These are phyloP conservation scores for Microdochium bolleyi DNA, from an alignment of 2,329 filamentous ascomycete genomes.

Conservation along the genomic window DNA sequence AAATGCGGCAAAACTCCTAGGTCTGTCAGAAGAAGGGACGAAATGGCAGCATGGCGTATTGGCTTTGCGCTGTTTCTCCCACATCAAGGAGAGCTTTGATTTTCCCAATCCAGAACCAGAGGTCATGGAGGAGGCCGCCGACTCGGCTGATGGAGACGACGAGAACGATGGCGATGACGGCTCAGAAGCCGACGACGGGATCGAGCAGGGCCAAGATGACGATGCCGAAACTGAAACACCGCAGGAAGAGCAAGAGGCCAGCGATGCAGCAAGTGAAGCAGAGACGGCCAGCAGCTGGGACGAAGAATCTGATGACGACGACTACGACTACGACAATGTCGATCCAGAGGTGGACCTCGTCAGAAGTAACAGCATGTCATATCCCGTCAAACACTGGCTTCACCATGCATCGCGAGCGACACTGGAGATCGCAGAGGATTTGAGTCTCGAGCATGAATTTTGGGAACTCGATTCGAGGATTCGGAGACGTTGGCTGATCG, in stretches of 20 bases:
- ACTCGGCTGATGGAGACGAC: neutral
- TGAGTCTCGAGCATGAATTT: conserved; percentile 28
- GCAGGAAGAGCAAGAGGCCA: conserved; percentile 2
- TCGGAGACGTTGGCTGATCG: conserved; percentile 27
- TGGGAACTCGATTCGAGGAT: conserved; percentile 26
- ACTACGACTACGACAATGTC: conserved; percentile 10
- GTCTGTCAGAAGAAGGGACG: conserved; percentile 26
- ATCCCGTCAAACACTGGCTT: conserved; percentile 32
- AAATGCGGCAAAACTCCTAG: conserved; percentile 24
- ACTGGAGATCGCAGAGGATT: conserved; percentile 28
- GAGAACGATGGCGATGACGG: conserved; percentile 1
- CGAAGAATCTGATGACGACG: conserved; percentile 2
- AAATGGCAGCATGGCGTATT: conserved; percentile 33
- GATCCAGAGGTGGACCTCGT: conserved; percentile 19
- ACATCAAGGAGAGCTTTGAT: conserved; percentile 24
- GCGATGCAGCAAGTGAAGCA: conserved; percentile 1
- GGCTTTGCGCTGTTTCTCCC: conserved; percentile 26
- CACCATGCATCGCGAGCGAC: conserved; percentile 32
- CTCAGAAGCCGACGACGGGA: neutral
- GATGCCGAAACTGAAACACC: neutral
- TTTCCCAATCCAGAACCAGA: conserved; percentile 13
- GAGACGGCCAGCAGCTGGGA: conserved; percentile 1
- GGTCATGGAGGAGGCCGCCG: conserved; percentile 3
- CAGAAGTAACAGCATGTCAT: conserved; percentile 18
- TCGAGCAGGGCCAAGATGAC: conserved; percentile 2